Conservation (phyloP, 192 early-diverging fungal genomes). For the Podila epicladia region DNA sequence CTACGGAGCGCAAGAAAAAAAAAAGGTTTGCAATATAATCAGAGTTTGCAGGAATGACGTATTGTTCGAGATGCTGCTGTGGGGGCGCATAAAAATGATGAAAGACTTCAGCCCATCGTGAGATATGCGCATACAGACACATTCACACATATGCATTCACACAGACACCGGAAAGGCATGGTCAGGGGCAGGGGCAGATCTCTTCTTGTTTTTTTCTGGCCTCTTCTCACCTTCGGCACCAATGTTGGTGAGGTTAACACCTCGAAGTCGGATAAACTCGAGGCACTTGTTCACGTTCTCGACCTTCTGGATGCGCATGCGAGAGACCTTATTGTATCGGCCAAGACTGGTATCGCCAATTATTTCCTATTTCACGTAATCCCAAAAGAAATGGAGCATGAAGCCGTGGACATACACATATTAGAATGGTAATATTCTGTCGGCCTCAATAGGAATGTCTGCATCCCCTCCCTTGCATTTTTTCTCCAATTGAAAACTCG, state of each 20-base stretch:
- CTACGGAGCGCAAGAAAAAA: slow-evolving; percentile 43
- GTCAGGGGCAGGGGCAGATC: too few species aligned
- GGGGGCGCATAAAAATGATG: neutral
- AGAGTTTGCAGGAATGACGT: slow-evolving; percentile 1
- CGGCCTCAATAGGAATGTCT: slow-evolving; percentile 18
- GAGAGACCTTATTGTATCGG: slow-evolving; percentile 87
- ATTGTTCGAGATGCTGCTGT: neutral
- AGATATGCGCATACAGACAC: too few species aligned
- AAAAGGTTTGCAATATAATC: neutral
- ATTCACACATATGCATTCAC: too few species aligned
- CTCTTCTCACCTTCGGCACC: slow-evolving; percentile 81
- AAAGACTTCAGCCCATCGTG: too few species aligned
- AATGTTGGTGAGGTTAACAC: slow-evolving; percentile 93
- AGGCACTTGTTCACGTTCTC: slow-evolving; percentile 96
- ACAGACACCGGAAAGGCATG: too few species aligned
- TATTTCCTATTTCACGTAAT: slow-evolving; percentile 73
- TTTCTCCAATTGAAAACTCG: slow-evolving; percentile 11
- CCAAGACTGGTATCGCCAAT: slow-evolving; percentile 92
- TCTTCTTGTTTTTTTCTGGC: too few species aligned
- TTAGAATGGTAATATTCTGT: slow-evolving; percentile 46
- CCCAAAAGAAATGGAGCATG: slow-evolving; percentile 7
- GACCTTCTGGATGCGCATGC: slow-evolving; percentile 93
- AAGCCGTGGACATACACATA: too few species aligned
- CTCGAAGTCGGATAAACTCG: slow-evolving; percentile 89
- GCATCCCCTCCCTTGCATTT: slow-evolving; percentile 45